phyloP scores from a whole-genome alignment of 352 stramenopile species.

The Phytophthora pseudosyringae region DNA sequence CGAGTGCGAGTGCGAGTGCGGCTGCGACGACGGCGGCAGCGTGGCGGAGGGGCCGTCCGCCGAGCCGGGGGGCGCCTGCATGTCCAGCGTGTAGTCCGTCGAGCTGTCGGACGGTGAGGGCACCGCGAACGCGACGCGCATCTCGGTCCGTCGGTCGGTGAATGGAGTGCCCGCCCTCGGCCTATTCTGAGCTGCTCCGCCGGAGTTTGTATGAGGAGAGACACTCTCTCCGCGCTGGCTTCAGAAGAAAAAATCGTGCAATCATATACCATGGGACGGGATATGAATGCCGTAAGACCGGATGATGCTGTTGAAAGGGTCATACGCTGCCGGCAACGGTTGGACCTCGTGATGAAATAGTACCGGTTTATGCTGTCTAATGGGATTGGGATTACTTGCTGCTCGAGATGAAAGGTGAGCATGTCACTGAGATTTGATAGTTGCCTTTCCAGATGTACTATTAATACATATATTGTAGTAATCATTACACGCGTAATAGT shows the following conservation, averaged over 20 bases:
- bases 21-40: constrained; percentile 28
- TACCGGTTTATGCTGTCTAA: too few relatives aligned
- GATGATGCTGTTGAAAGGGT: too few relatives aligned
- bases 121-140: constrained; percentile 79
- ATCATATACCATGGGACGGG: background rate
- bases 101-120: constrained; percentile 66
- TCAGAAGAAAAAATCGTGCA: background rate
- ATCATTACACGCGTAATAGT: too few relatives aligned
- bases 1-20: constrained; percentile 12
- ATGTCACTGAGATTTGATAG: too few relatives aligned
- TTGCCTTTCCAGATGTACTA: too few relatives aligned
- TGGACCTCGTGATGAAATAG: too few relatives aligned
- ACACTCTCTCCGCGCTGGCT: constrained; percentile 6
- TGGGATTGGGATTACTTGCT: too few relatives aligned
- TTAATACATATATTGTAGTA: too few relatives aligned
- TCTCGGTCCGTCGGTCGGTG: constrained; percentile 26
- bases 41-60: constrained; percentile 2
- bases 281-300: background rate
- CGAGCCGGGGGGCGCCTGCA: constrained; percentile 18
- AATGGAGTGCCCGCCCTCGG: background rate
- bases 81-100: constrained; percentile 68
- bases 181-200: constrained; percentile 24
- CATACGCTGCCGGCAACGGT: too few relatives aligned
- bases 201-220: constrained; percentile 1
- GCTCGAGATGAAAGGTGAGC: too few relatives aligned